phyloP scores from a whole-genome alignment of 2,329 filamentous ascomycete genomes.

The Talaromyces sp. region DNA sequence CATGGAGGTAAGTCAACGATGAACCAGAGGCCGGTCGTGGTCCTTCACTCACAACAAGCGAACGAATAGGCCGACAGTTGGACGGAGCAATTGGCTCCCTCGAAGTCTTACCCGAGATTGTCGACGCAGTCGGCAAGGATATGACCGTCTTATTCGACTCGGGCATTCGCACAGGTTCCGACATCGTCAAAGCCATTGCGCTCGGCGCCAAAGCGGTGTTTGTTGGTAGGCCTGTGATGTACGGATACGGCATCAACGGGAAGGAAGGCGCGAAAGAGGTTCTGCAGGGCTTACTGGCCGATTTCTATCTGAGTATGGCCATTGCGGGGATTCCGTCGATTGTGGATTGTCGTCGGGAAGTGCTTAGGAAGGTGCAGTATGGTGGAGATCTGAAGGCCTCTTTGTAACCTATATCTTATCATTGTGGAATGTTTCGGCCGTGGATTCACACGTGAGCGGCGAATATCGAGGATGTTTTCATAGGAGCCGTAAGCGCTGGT shows the following conservation, averaged over 20 bases:
- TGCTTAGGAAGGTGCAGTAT: conserved; percentile 35
- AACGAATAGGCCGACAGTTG: conserved; percentile 38
- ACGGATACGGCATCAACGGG: conserved; percentile 16
- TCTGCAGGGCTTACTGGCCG: conserved; percentile 46
- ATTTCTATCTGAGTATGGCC: conserved; percentile 55
- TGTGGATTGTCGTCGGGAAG: conserved; percentile 32
- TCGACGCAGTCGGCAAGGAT: conserved; percentile 30
- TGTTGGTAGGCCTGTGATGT: conserved; percentile 17
- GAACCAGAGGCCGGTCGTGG: conserved; percentile 31
- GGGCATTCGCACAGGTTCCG: conserved; percentile 17
- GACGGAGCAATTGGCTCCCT: conserved; percentile 45
- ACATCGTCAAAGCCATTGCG: conserved; percentile 19
- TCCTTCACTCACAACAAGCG: neutral
- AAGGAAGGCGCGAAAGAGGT: conserved; percentile 17
- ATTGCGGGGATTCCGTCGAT: conserved; percentile 48
- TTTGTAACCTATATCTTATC: conserved; percentile 24
- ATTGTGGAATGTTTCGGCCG: too few relatives aligned
- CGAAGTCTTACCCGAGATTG: conserved; percentile 54
- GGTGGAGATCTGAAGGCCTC: conserved; percentile 34
- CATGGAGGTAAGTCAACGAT: conserved; percentile 31
- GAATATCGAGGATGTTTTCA: too few relatives aligned
- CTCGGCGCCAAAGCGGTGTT: conserved; percentile 18
- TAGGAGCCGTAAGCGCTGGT: neutral
- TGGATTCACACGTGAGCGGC: too few relatives aligned
- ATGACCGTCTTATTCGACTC: conserved; percentile 18